Conservation (phyloP, 2,329 filamentous ascomycete genomes). For the Tetracladium maxilliforme region DNA sequence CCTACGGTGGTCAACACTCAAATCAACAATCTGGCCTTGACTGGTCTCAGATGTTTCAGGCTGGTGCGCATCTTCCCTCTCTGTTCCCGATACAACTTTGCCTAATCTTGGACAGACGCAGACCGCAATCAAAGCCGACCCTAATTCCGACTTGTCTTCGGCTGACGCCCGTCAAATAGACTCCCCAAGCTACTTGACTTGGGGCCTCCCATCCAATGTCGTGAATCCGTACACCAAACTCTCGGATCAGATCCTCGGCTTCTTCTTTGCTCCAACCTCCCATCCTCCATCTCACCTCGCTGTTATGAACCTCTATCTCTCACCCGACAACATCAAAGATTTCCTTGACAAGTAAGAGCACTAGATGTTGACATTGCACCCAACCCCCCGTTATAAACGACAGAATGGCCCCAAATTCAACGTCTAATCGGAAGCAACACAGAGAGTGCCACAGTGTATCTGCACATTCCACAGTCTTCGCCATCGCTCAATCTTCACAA, state of each 20-base stretch:
- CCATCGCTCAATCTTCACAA: too few relatives aligned
- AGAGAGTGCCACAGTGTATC: too few relatives aligned
- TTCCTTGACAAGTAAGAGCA: conserved; percentile 61
- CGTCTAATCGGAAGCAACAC: too few relatives aligned
- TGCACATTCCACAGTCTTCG: too few relatives aligned
- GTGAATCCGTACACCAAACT: conserved; percentile 37
- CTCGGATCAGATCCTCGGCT: conserved; percentile 39
- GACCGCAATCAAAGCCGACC: conserved; percentile 50
- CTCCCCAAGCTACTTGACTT: too few relatives aligned
- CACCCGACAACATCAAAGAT: conserved; percentile 52
- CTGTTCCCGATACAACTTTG: conserved; percentile 9
- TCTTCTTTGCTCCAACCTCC: conserved; percentile 40
- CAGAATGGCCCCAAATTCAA: too few relatives aligned
- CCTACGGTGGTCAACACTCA: too few relatives aligned
- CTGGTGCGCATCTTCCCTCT: conserved; percentile 57
- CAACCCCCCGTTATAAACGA: too few relatives aligned
- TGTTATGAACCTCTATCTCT: conserved; percentile 39
- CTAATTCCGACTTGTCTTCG: conserved; percentile 39
- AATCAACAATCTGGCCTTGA: conserved; percentile 51
- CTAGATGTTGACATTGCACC: too few relatives aligned
- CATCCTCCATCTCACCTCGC: conserved; percentile 37
- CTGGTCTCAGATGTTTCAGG: conserved; percentile 68
- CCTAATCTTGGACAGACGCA: conserved; percentile 56
- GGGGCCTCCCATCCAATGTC: too few relatives aligned
- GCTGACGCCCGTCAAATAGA: too few relatives aligned